Percentiles rank a stretch among this genome's conserved stretches.
Evolutionary conservation across 345 rosid genomes (phyloP).

Genomic region (Aquilaria malaccensis): DNA sequence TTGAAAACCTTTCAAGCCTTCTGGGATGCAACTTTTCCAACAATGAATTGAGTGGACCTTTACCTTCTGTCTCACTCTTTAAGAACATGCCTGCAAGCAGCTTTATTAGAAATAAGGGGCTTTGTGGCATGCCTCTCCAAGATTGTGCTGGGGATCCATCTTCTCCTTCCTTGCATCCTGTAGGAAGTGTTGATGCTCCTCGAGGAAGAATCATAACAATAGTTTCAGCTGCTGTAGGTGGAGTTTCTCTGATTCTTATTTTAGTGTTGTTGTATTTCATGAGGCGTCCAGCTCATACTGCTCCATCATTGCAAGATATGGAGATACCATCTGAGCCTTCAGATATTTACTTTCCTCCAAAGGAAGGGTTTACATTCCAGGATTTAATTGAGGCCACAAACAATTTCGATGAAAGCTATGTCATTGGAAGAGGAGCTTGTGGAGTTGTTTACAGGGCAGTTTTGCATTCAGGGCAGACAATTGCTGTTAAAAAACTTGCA

Average conservation of each 20-base stretch:
- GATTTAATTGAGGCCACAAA: slow-evolving; percentile 61
- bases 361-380: slow-evolving; percentile 64
- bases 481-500: slow-evolving; percentile 69
- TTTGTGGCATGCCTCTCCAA: slow-evolving; percentile 24
- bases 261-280: slow-evolving; percentile 41
- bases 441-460: slow-evolving; percentile 70
- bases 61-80: slow-evolving; percentile 56
- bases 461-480: slow-evolving; percentile 49
- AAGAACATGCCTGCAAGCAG: slow-evolving; percentile 56
- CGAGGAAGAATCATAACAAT: slow-evolving; percentile 26
- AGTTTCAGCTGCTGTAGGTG: slow-evolving; percentile 39
- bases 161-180: slow-evolving; percentile 21
- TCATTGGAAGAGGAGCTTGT: slow-evolving; percentile 76
- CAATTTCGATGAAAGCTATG: slow-evolving; percentile 49
- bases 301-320: no score
- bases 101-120: slow-evolving; percentile 58
- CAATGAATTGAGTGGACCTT: slow-evolving; percentile 56
- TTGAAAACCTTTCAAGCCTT: slow-evolving; percentile 68
- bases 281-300: slow-evolving; percentile 21
- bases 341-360: slow-evolving; percentile 62
- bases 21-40: slow-evolving; percentile 73
- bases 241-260: slow-evolving; percentile 40
- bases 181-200: slow-evolving; percentile 16
- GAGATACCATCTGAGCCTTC: slow-evolving; percentile 26
- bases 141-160: slow-evolving; percentile 16